Percentiles rank a stretch among this genome's conserved stretches.
Evolutionary conservation across 208 protist species (phyloP).

Genomic region (Balamuthia mandrillaris): DNA sequence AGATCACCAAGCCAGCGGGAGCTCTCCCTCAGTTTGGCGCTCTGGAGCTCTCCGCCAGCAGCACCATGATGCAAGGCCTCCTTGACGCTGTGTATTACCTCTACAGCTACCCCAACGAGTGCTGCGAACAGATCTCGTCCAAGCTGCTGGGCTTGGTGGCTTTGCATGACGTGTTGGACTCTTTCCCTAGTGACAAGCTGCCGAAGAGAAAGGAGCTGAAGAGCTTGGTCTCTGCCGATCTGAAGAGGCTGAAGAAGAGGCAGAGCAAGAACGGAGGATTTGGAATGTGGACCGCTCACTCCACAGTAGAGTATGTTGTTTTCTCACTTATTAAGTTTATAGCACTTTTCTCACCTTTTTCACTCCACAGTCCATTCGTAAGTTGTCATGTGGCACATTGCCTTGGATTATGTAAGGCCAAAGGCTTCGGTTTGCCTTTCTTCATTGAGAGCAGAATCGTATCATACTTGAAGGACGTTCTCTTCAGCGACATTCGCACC

Average conservation of each 20-base stretch:
- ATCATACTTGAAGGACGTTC: slow-evolving; percentile 19
- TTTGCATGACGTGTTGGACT: neutral
- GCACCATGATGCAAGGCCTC: slow-evolving; percentile 26
- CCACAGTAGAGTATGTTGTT: neutral
- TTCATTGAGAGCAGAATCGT: slow-evolving; percentile 1
- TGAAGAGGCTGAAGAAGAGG: slow-evolving; percentile 29
- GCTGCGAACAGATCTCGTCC: slow-evolving; percentile 15
- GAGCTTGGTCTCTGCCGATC: neutral
- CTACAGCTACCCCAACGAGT: slow-evolving; percentile 37
- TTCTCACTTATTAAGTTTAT: neutral
- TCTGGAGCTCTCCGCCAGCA: slow-evolving; percentile 28
- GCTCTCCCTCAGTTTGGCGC: slow-evolving; percentile 13
- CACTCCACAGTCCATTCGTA: neutral
- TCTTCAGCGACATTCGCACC: neutral
- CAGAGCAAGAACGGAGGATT: neutral
- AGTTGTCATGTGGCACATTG: slow-evolving; percentile 15
- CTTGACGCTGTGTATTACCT: slow-evolving; percentile 4
- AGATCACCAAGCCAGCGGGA: slow-evolving; percentile 16
- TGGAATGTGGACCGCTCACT: slow-evolving; percentile 14
- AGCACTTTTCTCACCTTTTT: neutral
- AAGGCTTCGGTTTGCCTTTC: slow-evolving; percentile 15
- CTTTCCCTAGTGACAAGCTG: neutral
- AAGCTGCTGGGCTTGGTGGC: slow-evolving; percentile 17
- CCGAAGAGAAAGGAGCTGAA: slow-evolving; percentile 28
- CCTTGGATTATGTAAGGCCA: slow-evolving; percentile 16